A percentile compares a stretch with the other conserved stretches of the same genome.
These are phyloP conservation scores for Trichocomaceae sp. DNA, from an alignment of 2,329 filamentous ascomycete species.

Conservation along the genomic window DNA sequence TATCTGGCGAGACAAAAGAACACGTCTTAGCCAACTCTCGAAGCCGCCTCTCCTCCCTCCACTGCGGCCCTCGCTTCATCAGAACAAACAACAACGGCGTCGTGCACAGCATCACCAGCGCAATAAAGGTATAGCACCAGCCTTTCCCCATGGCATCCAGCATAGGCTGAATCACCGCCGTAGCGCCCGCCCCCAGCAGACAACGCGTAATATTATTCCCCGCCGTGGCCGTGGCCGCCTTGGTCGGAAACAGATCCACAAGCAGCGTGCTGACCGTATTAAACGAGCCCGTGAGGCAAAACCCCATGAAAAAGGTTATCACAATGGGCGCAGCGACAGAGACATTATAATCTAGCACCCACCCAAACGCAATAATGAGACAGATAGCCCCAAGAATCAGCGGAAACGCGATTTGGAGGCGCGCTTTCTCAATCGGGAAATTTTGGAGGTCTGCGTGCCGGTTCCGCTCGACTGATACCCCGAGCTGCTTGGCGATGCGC, in stretches of 20 bases:
- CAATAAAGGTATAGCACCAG: slow-evolving; percentile 37
- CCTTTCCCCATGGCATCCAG: slow-evolving; percentile 26
- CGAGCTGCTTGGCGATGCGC: slow-evolving; percentile 26
- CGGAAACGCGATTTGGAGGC: slow-evolving; percentile 37
- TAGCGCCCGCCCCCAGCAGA: slow-evolving; percentile 39
- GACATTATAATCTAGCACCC: slow-evolving; percentile 31
- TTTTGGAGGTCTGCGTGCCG: slow-evolving; percentile 31
- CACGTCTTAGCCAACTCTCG: slow-evolving; percentile 14
- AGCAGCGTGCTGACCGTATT: slow-evolving; percentile 43
- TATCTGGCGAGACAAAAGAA: no score
- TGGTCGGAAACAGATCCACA: slow-evolving; percentile 39
- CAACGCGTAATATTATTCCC: slow-evolving; percentile 41
- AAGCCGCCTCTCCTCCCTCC: slow-evolving; percentile 37
- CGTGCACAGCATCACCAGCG: slow-evolving; percentile 32
- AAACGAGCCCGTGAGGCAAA: slow-evolving; percentile 35
- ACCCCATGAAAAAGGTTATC: slow-evolving; percentile 36
- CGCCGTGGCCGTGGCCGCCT: slow-evolving; percentile 38
- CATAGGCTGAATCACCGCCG: slow-evolving; percentile 40
- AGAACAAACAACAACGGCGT: slow-evolving; percentile 39
- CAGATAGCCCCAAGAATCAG: slow-evolving; percentile 27
- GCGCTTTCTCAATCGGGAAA: slow-evolving; percentile 41
- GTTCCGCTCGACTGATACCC: slow-evolving; percentile 29
- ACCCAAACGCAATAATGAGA: slow-evolving; percentile 36
- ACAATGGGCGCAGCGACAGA: slow-evolving; percentile 32
- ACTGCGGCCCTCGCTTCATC: slow-evolving; percentile 35